A percentile compares a stretch with the other conserved stretches of the same genome.
phyloP scores from a whole-genome alignment of 2,329 filamentous ascomycete genomes.

The Tolypocladium nubicola region DNA sequence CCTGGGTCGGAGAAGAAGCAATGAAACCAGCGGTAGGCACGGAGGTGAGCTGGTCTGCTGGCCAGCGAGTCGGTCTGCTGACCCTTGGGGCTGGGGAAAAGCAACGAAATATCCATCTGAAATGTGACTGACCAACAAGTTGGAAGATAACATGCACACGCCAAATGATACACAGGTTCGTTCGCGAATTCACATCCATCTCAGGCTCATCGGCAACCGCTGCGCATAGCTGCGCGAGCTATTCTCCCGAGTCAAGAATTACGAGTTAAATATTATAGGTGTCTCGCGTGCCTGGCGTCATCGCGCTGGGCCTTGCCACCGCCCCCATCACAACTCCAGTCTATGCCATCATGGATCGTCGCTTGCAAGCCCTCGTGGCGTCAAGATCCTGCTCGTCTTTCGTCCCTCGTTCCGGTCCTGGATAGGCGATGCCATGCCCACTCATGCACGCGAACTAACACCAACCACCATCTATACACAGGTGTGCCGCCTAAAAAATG shows the following conservation, averaged over 20 bases:
- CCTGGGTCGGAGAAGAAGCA: no score
- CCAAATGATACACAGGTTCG: no score
- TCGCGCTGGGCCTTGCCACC: neutral
- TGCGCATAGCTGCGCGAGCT: neutral
- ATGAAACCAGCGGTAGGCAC: no score
- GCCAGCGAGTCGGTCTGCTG: no score
- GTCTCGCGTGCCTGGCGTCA: slow-evolving; percentile 2
- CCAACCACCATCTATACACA: slow-evolving; percentile 36
- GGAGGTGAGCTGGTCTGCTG: no score
- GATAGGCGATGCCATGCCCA: slow-evolving; percentile 35
- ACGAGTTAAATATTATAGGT: slow-evolving; percentile 8
- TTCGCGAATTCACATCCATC: neutral
- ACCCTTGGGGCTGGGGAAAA: no score
- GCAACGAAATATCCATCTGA: no score
- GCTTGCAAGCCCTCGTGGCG: neutral
- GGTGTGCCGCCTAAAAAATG: slow-evolving; percentile 11
- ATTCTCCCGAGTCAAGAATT: slow-evolving; percentile 11
- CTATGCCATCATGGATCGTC: neutral
- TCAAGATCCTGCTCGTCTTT: neutral
- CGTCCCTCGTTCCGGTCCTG: slow-evolving; percentile 4
- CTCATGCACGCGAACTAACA: slow-evolving; percentile 34
- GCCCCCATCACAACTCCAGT: neutral
- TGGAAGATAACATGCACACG: neutral
- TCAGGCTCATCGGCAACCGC: neutral
- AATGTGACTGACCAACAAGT: no score